Evolutionary conservation across 345 rosid genomes (phyloP).

Genomic region (Populus euphratica): DNA sequence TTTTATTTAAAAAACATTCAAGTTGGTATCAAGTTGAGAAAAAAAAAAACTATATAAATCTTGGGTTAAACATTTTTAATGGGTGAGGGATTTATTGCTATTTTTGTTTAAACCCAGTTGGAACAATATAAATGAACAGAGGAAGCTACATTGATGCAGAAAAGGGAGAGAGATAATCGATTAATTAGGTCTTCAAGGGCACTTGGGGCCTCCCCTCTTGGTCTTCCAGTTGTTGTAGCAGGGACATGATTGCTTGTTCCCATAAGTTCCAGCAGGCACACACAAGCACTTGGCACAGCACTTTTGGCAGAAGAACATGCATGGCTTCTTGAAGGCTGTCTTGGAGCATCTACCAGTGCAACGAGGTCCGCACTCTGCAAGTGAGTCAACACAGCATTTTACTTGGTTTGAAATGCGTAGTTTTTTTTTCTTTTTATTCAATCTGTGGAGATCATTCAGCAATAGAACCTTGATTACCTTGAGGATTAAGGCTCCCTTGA

Average conservation of each 20-base stretch:
- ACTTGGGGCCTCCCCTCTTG: conserved; percentile 26
- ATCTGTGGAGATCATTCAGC: background rate
- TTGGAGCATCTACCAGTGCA: conserved; percentile 20
- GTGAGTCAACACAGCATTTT: background rate
- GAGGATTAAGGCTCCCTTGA: conserved; percentile 54
- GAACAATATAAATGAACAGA: too few relatives aligned
- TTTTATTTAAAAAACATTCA: too few relatives aligned
- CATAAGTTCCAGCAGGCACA: conserved; percentile 25
- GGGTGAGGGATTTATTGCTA: too few relatives aligned
- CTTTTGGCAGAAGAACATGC: conserved; percentile 21
- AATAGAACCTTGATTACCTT: conserved; percentile 26
- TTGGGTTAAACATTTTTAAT: too few relatives aligned
- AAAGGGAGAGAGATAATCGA: background rate
- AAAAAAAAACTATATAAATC: too few relatives aligned
- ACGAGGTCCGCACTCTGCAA: conserved; percentile 9
- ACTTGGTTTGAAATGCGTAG: too few relatives aligned
- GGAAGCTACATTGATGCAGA: background rate
- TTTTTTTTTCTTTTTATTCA: too few relatives aligned
- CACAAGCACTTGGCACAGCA: conserved; percentile 24
- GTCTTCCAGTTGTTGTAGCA: conserved; percentile 30
- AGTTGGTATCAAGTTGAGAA: too few relatives aligned
- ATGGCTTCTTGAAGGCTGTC: conserved; percentile 21
- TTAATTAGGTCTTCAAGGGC: conserved; percentile 2
- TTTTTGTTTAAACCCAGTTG: too few relatives aligned
- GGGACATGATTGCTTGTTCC: conserved; percentile 19